These are phyloP conservation scores for Diutina sp. DNA, from an alignment of 1,139 yeast species.

Conservation along the genomic window DNA sequence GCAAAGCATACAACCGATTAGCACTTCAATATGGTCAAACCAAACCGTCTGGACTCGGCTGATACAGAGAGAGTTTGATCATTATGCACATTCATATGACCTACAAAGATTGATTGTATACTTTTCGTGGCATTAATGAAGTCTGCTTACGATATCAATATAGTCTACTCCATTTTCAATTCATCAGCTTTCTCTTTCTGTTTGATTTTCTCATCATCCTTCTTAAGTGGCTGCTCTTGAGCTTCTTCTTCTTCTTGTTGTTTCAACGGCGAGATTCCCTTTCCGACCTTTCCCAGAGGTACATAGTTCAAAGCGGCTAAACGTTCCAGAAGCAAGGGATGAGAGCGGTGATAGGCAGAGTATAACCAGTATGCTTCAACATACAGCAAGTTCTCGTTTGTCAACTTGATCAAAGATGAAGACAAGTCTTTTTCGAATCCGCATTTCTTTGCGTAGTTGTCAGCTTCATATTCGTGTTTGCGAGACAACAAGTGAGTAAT, in stretches of 20 bases:
- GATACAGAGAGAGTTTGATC: neutral
- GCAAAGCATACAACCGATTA: conserved; percentile 43
- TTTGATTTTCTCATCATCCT: neutral
- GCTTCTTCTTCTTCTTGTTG: neutral
- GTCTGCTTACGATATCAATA: too few species aligned
- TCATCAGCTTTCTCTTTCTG: neutral
- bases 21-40: neutral
- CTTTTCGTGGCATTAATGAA: too few species aligned
- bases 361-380: conserved; percentile 84
- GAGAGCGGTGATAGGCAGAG: conserved; percentile 81
- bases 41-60: neutral
- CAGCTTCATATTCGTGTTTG: conserved; percentile 88
- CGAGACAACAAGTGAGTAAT: conserved; percentile 60
- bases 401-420: conserved; percentile 60
- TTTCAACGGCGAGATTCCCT: conserved; percentile 1
- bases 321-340: conserved; percentile 86
- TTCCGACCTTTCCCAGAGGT: conserved; percentile 26
- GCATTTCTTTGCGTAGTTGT: conserved; percentile 61
- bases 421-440: conserved; percentile 64
- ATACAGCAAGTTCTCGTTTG: conserved; percentile 68
- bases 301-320: conserved; percentile 53
- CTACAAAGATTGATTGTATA: too few species aligned
- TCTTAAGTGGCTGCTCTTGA: neutral
- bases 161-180: too few species aligned
- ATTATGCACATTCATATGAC: neutral